A percentile compares a stretch with the other conserved stretches of the same genome.
phyloP scores from a whole-genome alignment of 2,329 filamentous ascomycete genomes.

The Trichoderma sp. region DNA sequence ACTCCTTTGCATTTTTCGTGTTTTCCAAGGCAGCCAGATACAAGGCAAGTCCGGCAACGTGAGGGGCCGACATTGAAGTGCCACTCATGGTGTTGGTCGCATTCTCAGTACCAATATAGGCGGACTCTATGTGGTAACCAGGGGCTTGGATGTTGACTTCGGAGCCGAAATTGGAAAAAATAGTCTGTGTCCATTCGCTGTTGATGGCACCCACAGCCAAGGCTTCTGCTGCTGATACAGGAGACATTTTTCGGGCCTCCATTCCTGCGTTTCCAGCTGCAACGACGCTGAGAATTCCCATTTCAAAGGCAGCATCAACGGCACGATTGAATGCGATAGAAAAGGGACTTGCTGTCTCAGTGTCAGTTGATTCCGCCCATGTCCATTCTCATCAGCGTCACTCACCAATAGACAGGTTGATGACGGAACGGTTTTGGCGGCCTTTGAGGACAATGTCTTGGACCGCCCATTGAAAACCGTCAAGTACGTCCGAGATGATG shows the following conservation, averaged over 20 bases:
- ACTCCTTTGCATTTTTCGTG: constrained; percentile 37
- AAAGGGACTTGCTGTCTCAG: constrained; percentile 33
- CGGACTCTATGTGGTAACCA: constrained; percentile 44
- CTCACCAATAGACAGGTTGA: constrained; percentile 47
- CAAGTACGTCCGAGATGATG: constrained; percentile 26
- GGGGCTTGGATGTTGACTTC: constrained; percentile 52
- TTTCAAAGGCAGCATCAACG: constrained; percentile 44
- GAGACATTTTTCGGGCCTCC: constrained; percentile 36
- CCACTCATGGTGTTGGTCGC: constrained; percentile 52
- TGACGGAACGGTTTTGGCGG: constrained; percentile 43
- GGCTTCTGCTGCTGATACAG: constrained; percentile 47
- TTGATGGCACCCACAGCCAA: constrained; percentile 52
- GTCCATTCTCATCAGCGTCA: not conserved
- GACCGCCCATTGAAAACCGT: constrained; percentile 32
- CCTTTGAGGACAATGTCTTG: not conserved
- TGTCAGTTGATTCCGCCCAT: not conserved
- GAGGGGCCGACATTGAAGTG: constrained; percentile 62
- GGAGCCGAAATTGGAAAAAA: constrained; percentile 51
- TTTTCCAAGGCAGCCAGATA: constrained; percentile 51
- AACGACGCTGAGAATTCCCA: constrained; percentile 52
- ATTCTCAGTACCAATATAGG: constrained; percentile 44
- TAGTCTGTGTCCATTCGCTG: constrained; percentile 37
- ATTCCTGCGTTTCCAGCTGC: not conserved
- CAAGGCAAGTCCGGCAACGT: constrained; percentile 58
- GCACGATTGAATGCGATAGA: constrained; percentile 55